phyloP scores from a whole-genome alignment of 805 yeast species.

The Lachancea nothofagi region DNA sequence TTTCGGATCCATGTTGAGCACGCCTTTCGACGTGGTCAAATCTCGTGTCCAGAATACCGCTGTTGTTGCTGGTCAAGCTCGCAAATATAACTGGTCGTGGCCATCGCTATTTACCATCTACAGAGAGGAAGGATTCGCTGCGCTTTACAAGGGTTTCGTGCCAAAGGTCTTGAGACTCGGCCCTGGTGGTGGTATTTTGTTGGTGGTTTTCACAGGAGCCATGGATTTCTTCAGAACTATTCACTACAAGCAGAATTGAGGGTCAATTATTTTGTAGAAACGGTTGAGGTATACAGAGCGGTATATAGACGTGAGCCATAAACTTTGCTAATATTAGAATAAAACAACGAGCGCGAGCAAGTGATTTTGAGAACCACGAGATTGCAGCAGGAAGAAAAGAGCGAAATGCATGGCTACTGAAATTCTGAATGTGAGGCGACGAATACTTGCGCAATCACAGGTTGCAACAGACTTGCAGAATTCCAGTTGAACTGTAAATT shows the following conservation, averaged over 20 bases:
- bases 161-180: slow-evolving; percentile 97
- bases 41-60: slow-evolving; percentile 84
- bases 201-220: slow-evolving; percentile 92
- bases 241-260: slow-evolving; percentile 6
- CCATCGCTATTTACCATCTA: slow-evolving; percentile 72
- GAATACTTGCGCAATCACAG: too few relatives aligned
- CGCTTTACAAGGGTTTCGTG: slow-evolving; percentile 90
- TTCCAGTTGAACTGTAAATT: too few relatives aligned
- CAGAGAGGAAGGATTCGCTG: slow-evolving; percentile 83
- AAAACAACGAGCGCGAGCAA: too few relatives aligned
- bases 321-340: too few relatives aligned
- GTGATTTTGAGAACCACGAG: too few relatives aligned
- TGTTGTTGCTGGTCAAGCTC: slow-evolving; percentile 61
- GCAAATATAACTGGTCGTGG: slow-evolving; percentile 88
- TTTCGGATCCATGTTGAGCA: slow-evolving; percentile 88
- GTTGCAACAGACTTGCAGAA: too few relatives aligned
- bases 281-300: too few relatives aligned
- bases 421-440: too few relatives aligned
- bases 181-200: slow-evolving; percentile 97
- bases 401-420: too few relatives aligned
- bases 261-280: too few relatives aligned
- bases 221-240: slow-evolving; percentile 82
- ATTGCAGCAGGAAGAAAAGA: too few relatives aligned
- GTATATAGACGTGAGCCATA: too few relatives aligned
- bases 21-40: slow-evolving; percentile 97